phyloP scores from a whole-genome alignment of 2,329 filamentous ascomycete species.

The Sclerotinia trifoliorum region DNA sequence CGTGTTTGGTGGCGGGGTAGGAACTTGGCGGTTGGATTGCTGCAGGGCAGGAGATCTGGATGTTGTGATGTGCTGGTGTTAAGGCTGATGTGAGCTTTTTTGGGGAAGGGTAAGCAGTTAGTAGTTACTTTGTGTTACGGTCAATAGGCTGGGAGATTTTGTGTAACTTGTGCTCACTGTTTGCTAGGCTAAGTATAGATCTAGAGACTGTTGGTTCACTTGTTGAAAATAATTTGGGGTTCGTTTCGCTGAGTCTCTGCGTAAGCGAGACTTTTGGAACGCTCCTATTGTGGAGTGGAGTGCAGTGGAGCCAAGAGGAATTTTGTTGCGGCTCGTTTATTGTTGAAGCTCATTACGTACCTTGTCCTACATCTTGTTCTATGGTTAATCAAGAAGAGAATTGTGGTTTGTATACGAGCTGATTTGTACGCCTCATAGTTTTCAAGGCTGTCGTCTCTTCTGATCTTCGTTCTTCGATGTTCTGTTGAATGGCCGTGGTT shows the following conservation, averaged over 20 bases:
- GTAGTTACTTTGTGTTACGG: not conserved
- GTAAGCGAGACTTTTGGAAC: too few relatives aligned
- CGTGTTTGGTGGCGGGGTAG: not conserved
- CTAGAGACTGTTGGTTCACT: too few relatives aligned
- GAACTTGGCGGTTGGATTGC: not conserved
- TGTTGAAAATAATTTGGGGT: too few relatives aligned
- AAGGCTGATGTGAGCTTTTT: conserved; percentile 12
- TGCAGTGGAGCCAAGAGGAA: too few relatives aligned
- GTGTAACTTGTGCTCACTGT: not conserved
- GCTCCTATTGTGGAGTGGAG: too few relatives aligned
- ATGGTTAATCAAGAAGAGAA: not conserved
- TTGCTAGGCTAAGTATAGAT: not conserved
- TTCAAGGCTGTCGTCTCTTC: not conserved
- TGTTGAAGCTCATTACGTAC: too few relatives aligned
- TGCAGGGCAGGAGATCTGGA: not conserved
- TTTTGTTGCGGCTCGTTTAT: too few relatives aligned
- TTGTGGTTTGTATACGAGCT: not conserved
- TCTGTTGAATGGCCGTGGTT: not conserved
- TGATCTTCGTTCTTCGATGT: not conserved
- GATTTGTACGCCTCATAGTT: not conserved
- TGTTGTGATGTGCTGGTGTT: not conserved
- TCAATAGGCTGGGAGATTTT: not conserved
- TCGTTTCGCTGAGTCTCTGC: too few relatives aligned
- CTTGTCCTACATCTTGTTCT: not conserved
- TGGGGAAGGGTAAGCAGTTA: not conserved